Percentiles rank a stretch among this genome's conserved stretches.
Evolutionary conservation across 495 filamentous ascomycete genomes (phyloP).

Genomic region (Penicillium daleae): DNA sequence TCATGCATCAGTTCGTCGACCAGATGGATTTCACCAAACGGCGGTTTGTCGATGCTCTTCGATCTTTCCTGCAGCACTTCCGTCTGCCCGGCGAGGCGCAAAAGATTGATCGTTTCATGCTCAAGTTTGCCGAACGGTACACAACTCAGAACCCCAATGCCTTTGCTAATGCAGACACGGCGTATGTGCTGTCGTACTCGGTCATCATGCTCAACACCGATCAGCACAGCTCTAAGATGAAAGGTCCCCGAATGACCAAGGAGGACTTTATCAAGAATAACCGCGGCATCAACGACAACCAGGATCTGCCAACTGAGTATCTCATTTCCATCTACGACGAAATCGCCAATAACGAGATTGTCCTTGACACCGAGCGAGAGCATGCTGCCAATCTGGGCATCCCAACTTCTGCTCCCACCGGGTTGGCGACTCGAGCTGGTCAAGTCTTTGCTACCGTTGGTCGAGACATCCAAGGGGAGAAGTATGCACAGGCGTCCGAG

Average conservation of each 20-base stretch:
- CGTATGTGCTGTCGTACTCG: conserved; percentile 93
- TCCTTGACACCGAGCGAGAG: conserved; percentile 88
- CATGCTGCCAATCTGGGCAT: conserved; percentile 74
- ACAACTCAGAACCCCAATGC: conserved; percentile 93
- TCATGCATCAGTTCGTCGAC: conserved; percentile 98
- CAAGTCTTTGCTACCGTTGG: conserved; percentile 89
- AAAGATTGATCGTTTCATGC: conserved; percentile 99
- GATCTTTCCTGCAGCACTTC: conserved; percentile 92
- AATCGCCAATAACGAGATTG: conserved; percentile 89
- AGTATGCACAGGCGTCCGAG: conserved; percentile 90
- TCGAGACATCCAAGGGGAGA: conserved; percentile 89
- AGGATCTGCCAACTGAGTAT: conserved; percentile 92
- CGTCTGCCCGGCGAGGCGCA: conserved; percentile 94
- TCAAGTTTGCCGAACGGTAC: conserved; percentile 98
- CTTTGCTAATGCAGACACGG: conserved; percentile 97
- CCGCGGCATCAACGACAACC: conserved; percentile 95
- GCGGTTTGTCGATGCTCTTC: conserved; percentile 89
- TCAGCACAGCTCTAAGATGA: conserved; percentile 86
- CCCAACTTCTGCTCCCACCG: conserved; percentile 59
- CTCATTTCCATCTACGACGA: conserved; percentile 88
- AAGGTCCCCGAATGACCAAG: conserved; percentile 80
- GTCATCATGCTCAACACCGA: conserved; percentile 98
- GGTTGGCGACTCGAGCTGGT: conserved; percentile 80
- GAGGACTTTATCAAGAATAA: conserved; percentile 99
- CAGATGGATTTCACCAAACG: conserved; percentile 92